phyloP scores from a whole-genome alignment of 2,329 filamentous ascomycete species.

The Fusarium sp. region DNA sequence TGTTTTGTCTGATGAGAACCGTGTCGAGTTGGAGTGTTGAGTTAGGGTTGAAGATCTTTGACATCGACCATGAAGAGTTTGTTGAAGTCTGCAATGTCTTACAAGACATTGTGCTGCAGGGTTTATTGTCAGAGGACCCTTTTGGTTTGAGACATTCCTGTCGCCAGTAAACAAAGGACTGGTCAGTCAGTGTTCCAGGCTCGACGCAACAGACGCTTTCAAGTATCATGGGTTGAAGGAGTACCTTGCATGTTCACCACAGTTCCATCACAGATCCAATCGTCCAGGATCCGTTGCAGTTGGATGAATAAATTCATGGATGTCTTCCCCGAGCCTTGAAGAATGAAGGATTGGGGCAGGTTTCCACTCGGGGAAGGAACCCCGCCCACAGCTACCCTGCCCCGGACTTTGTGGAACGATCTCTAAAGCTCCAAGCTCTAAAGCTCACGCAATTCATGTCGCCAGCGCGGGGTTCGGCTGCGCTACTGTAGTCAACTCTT shows the following conservation, averaged over 20 bases:
- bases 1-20: not conserved
- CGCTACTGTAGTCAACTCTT: conserved; percentile 27
- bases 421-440: not conserved
- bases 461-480: conserved; percentile 44
- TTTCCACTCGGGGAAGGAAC: conserved; percentile 7
- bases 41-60: not conserved
- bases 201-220: not conserved
- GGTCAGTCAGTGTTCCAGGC: not conserved
- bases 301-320: conserved; percentile 3
- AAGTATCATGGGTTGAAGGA: not conserved
- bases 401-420: conserved; percentile 33
- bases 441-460: conserved; percentile 4
- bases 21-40: conserved; percentile 5
- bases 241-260: conserved; percentile 20
- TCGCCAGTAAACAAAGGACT: not conserved
- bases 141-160: not conserved
- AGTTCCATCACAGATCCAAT: not conserved
- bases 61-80: not conserved
- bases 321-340: conserved; percentile 19
- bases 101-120: not conserved
- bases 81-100: not conserved
- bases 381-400: conserved; percentile 4
- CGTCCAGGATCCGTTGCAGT: not conserved
- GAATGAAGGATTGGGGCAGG: not conserved
- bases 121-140: not conserved